Conservation (phyloP, 139 green algal species). For the Eudorina sp. region DNA sequence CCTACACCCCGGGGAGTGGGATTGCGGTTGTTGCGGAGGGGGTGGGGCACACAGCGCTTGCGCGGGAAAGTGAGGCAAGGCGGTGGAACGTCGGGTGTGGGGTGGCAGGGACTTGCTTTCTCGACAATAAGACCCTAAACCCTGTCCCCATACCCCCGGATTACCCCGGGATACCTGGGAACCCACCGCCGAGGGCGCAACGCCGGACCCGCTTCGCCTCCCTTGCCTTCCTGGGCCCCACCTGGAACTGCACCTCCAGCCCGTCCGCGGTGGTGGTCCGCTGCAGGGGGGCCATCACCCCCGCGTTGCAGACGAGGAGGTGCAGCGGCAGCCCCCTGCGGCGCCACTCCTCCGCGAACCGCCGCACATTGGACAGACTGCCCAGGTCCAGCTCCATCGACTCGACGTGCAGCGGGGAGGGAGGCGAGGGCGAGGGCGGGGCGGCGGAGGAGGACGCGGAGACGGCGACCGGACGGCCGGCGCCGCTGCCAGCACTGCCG, state of each 20-base stretch:
- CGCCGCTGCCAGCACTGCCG: not conserved
- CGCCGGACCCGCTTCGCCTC: too few species aligned
- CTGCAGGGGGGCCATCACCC: slow-evolving; percentile 78
- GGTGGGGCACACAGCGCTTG: too few species aligned
- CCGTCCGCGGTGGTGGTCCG: slow-evolving; percentile 66
- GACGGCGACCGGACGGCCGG: too few species aligned
- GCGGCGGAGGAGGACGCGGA: not conserved
- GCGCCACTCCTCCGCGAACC: slow-evolving; percentile 63
- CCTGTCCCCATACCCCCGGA: too few species aligned
- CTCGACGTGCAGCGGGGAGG: not conserved
- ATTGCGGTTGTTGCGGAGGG: not conserved
- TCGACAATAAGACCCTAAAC: too few species aligned
- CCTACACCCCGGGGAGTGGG: slow-evolving; percentile 56
- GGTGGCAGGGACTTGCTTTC: too few species aligned
- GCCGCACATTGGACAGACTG: slow-evolving; percentile 55
- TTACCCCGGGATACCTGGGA: too few species aligned
- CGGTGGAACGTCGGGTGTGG: too few species aligned
- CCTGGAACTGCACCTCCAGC: slow-evolving; percentile 85
- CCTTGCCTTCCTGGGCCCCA: too few species aligned
- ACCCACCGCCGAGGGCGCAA: too few species aligned
- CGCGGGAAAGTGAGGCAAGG: too few species aligned
- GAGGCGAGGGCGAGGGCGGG: not conserved
- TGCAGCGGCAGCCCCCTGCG: slow-evolving; percentile 57
- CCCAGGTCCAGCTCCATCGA: slow-evolving; percentile 17
- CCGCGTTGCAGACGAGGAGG: slow-evolving; percentile 80